These are phyloP conservation scores for Graphilbum fragrans DNA, from an alignment of 2,329 filamentous ascomycete genomes.

Conservation along the genomic window DNA sequence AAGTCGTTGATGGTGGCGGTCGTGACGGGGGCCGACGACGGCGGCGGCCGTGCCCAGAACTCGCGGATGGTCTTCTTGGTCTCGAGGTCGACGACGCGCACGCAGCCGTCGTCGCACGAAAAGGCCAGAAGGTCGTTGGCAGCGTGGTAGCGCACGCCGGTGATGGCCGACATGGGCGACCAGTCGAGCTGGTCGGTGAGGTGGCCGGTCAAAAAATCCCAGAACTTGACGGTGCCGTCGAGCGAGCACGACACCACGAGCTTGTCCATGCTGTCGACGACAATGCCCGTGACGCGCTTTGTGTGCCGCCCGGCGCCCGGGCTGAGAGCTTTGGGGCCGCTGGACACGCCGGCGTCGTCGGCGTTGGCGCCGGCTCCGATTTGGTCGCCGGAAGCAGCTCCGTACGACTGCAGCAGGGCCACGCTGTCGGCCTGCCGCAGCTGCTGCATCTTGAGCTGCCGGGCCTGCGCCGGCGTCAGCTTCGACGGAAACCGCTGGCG, in stretches of 20 bases:
- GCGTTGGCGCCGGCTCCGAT: conserved; percentile 27
- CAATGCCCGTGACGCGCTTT: conserved; percentile 71
- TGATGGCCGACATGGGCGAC: conserved; percentile 65
- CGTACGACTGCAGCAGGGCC: conserved; percentile 36
- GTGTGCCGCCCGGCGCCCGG: conserved; percentile 61
- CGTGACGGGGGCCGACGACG: neutral
- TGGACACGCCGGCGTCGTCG: conserved; percentile 28
- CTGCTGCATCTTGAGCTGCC: conserved; percentile 58
- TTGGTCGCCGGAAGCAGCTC: conserved; percentile 13
- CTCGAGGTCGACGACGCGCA: conserved; percentile 81
- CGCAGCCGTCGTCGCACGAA: conserved; percentile 76
- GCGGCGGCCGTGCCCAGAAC: conserved; percentile 65
- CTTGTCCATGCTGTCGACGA: conserved; percentile 82
- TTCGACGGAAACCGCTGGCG: conserved; percentile 77
- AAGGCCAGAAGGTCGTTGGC: conserved; percentile 79
- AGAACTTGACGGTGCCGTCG: conserved; percentile 94
- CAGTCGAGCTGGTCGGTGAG: conserved; percentile 75
- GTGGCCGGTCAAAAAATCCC: conserved; percentile 81
- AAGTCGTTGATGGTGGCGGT: conserved; percentile 54
- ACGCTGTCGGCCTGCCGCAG: conserved; percentile 43
- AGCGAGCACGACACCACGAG: conserved; percentile 74
- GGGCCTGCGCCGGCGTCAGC: conserved; percentile 65
- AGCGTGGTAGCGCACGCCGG: conserved; percentile 66
- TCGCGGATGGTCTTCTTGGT: conserved; percentile 88
- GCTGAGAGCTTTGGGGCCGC: conserved; percentile 19